Base-by-base conservation (phyloP, 352 stramenopile species). In the Pythium vanterpoolii region DNA sequence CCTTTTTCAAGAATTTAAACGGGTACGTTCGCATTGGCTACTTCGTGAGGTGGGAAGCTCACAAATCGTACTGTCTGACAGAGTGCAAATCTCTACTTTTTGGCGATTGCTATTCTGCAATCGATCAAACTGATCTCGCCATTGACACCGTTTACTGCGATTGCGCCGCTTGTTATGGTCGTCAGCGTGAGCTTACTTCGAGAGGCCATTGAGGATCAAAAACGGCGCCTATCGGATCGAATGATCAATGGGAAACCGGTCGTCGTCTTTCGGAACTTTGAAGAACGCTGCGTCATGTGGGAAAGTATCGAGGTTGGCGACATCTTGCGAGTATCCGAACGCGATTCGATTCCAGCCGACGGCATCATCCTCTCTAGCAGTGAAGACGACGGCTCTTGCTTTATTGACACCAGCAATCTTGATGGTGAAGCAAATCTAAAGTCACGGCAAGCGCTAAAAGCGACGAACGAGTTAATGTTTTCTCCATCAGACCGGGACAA, bases 51-150 rank as follows among this genome's bases (percentile, higher is more conserved):
- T 66, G 33, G 68, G 18, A 26, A 1, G 24, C 46, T 54, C 31
- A 44, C 14, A 14, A n/a, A n/a, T 8, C 16, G 24, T 54, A 19
- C n/a, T 40, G 82, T 64, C 89, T 93, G 62, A 60, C 26, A 92
- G 69, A 90, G 95, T 54, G 91, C 89, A 3, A 98, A 98, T 64
- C 68, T 98, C 59, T 98, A 98, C 71, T 98, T 98, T 70, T 66
- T 98, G 13, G 76, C 90, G 59, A 95, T 98, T 43, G 89, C 89
- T 4, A 72, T 93, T 28, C 76, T 98, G 45, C 97, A 98, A 82
- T 93, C 92, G 1, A 79, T 98, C 19, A 87, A 79, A 44, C 72
- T 81, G 13, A 79, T 93, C 24, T 91, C 81, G 7, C 83, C 86
- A 6, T 59, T 92, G 10, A 88, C 72, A 11, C 78, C 81, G 27